These are phyloP conservation scores for Aspergillus sp. DNA, from an alignment of 2,329 filamentous ascomycete species.

Conservation along the genomic window DNA sequence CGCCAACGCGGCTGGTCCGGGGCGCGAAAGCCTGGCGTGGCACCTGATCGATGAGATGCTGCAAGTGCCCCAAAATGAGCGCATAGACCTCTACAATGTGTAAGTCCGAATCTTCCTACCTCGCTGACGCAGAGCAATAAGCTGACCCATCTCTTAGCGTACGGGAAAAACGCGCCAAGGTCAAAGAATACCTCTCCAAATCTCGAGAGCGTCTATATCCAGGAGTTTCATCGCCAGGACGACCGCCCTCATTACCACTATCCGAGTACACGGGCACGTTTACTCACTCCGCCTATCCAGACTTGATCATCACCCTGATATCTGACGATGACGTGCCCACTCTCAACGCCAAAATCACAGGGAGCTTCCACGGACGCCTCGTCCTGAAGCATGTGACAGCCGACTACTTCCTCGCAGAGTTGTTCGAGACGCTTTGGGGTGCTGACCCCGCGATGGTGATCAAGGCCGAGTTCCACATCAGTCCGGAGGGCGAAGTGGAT, in stretches of 20 bases:
- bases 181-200: neutral
- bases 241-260: neutral
- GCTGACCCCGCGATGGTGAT: neutral
- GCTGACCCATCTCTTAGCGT: neutral
- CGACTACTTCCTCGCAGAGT: constrained; percentile 27
- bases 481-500: constrained; percentile 8
- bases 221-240: neutral
- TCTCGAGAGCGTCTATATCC: neutral
- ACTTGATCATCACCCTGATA: neutral
- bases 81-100: neutral
- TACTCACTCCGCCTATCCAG: neutral
- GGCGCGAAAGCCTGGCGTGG: neutral
- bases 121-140: neutral
- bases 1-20: constrained; percentile 23
- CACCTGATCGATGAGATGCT: neutral
- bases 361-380: constrained; percentile 9
- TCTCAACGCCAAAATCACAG: constrained; percentile 15
- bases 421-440: neutral
- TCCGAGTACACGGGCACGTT: neutral
- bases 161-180: neutral
- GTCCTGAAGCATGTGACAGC: constrained; percentile 24
- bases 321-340: neutral
- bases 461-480: constrained; percentile 23
- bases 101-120: neutral
- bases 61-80: neutral